These are phyloP conservation scores for Debaryomyces fabryi DNA, from an alignment of 1,139 yeast species.

Conservation along the genomic window DNA sequence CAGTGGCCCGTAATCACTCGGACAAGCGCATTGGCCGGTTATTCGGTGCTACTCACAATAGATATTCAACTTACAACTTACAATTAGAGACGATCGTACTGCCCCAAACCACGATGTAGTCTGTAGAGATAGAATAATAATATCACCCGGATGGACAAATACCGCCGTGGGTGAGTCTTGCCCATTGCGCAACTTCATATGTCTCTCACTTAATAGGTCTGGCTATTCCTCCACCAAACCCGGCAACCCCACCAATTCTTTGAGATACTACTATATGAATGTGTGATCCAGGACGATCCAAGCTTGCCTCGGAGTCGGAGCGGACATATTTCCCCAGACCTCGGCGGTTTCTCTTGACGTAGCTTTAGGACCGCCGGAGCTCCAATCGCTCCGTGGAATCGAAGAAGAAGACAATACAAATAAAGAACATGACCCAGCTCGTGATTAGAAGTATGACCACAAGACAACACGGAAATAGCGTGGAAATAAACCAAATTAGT, in stretches of 20 bases:
- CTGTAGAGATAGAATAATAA: background rate
- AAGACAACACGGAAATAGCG: background rate
- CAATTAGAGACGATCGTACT: background rate
- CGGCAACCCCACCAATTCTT: background rate
- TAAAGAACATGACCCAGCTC: background rate
- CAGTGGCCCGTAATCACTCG: too few species aligned
- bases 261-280: background rate
- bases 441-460: background rate
- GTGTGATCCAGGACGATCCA: background rate
- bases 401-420: too few species aligned
- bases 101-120: background rate
- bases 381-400: too few species aligned
- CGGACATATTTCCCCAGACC: background rate
- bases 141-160: background rate
- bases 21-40: background rate
- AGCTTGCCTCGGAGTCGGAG: background rate
- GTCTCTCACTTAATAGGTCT: background rate
- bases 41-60: background rate
- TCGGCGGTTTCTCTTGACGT: background rate
- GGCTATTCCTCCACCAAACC: background rate
- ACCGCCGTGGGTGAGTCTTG: background rate
- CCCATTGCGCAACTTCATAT: background rate
- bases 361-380: background rate
- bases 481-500: background rate
- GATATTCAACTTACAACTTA: background rate